These are phyloP conservation scores for Populus alba DNA, from an alignment of 345 rosid genomes.

Conservation along the genomic window DNA sequence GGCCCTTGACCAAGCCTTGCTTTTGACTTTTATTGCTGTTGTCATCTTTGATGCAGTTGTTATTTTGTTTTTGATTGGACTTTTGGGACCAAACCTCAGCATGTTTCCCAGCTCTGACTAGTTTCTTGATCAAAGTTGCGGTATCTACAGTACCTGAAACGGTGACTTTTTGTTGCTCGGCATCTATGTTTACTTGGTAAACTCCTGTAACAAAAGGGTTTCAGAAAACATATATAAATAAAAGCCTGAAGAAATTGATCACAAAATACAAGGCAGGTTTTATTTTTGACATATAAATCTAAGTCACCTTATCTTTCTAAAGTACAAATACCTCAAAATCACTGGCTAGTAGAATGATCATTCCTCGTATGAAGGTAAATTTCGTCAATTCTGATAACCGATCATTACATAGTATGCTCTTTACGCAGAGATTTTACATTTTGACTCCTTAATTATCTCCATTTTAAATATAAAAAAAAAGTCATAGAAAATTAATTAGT, in stretches of 20 bases:
- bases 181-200: constrained; percentile 61
- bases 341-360: not conserved
- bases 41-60: constrained; percentile 35
- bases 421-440: not conserved
- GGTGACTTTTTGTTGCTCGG: constrained; percentile 74
- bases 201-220: constrained; percentile 45
- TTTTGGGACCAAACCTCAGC: constrained; percentile 74
- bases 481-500: not conserved
- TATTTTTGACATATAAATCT: not conserved
- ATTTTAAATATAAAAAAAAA: not conserved
- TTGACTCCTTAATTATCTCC: not conserved
- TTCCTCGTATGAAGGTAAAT: not conserved
- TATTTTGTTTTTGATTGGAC: constrained; percentile 41
- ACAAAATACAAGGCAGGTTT: too few species aligned
- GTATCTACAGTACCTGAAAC: constrained; percentile 66
- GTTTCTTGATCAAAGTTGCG: constrained; percentile 64
- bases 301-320: not conserved
- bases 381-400: not conserved
- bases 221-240: not conserved
- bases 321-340: not conserved
- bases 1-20: constrained; percentile 41
- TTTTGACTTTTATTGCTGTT: constrained; percentile 45
- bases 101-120: constrained; percentile 64
- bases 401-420: not conserved
- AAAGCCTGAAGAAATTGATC: not conserved